A percentile compares a stretch with the other conserved stretches of the same genome.
These are phyloP conservation scores for Saturnispora galanensis DNA, from an alignment of 805 yeast species.

Conservation along the genomic window DNA sequence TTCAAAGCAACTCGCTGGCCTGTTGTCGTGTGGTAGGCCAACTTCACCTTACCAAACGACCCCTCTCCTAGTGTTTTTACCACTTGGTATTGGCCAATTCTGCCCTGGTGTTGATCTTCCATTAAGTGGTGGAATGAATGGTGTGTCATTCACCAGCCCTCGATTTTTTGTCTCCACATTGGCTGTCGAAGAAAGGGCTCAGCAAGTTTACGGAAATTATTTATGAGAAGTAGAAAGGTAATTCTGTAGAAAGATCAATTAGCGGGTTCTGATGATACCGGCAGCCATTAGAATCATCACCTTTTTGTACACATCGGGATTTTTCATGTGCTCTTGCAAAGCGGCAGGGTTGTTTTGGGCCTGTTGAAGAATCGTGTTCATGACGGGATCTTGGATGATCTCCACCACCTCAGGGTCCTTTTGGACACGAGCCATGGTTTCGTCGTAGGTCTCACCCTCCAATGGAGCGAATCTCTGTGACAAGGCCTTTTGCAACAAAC, in stretches of 20 bases:
- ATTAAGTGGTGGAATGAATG: slow-evolving; percentile 12
- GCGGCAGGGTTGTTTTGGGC: slow-evolving; percentile 96
- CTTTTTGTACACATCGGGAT: slow-evolving; percentile 85
- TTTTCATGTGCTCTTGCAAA: slow-evolving; percentile 93
- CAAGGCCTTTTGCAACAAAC: slow-evolving; percentile 66
- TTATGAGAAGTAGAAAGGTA: not conserved
- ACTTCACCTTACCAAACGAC: slow-evolving; percentile 90
- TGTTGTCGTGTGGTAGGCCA: slow-evolving; percentile 82
- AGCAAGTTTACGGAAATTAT: not conserved
- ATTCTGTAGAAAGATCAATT: not conserved
- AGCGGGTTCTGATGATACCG: slow-evolving; percentile 78
- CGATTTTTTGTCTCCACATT: slow-evolving; percentile 1
- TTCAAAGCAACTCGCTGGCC: slow-evolving; percentile 89
- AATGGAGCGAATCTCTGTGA: slow-evolving; percentile 70
- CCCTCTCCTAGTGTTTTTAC: slow-evolving; percentile 93
- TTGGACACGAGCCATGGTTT: slow-evolving; percentile 82
- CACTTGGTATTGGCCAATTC: slow-evolving; percentile 89
- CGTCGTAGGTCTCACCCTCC: slow-evolving; percentile 88
- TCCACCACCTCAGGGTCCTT: slow-evolving; percentile 91
- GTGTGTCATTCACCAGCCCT: slow-evolving; percentile 3
- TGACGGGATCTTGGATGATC: slow-evolving; percentile 87
- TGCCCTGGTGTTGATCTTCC: slow-evolving; percentile 13
- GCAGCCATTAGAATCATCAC: slow-evolving; percentile 87
- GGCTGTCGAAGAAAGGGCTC: not conserved
- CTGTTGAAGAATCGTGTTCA: slow-evolving; percentile 90